Base-by-base conservation (phyloP, 2,329 filamentous ascomycete species). In the Pseudogymnoascus sp. region DNA sequence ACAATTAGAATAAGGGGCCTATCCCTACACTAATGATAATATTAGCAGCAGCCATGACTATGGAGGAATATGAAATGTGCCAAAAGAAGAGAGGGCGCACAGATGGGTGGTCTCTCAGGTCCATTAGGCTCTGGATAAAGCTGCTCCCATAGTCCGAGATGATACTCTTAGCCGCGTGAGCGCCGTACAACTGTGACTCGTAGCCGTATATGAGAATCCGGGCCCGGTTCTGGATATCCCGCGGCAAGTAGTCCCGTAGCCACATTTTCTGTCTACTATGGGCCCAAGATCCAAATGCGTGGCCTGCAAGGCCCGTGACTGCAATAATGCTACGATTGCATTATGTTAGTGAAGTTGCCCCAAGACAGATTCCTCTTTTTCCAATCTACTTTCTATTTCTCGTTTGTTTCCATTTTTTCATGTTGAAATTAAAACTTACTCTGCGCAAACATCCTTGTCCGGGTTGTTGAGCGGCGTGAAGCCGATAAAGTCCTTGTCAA, bases 151-250 rank as follows among this genome's bases (percentile, higher is more conserved):
- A 44, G 40, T 44, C 40, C 10, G 40, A 44, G 21, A 44, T 44
- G 11, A 44, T 44, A 5, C 40, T 44, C 40, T 24, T 44, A 5
- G 40, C 21, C 3, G 21, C 24, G 11, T 58, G 17, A 5, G 33
- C 61, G 9, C 44, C 35, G 29, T 63, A 29, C 24, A 65, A 29
- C 21, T 41, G 17, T 10, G 63, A 60, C 31, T 62, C 57, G 9
- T 60, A 60, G 13, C 60, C 60, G 17, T 60, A 62, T 10, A 44
- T 60, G 17, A 62, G 24, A 2, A 62, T 44, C 29, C 60, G 60
- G 10, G 47, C 47, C n/a, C 10, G 17, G 47, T 36, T 60, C 13
- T 17, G 24, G 9, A 40, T 36, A 37, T 36, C 24, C 21, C 37
- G 17, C 17, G 61, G 61, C 37, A 62, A 33, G 33, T 31, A 39